A percentile compares a stretch with the other conserved stretches of the same genome.
phyloP scores from a whole-genome alignment of 2,329 filamentous ascomycete species.

The Pseudogymnoascus sp. region DNA sequence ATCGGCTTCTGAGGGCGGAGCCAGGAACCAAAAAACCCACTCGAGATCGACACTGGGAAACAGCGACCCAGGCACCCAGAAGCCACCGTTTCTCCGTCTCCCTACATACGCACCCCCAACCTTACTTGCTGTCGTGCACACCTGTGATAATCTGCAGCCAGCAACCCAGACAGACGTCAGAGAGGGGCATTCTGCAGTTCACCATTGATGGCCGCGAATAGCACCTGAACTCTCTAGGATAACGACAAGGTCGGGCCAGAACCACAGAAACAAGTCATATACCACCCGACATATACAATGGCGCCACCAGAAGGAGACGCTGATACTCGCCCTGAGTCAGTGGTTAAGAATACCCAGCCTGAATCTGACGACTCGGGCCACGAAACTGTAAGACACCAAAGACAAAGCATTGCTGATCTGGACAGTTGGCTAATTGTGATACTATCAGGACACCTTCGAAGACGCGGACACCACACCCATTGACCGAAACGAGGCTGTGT shows the following conservation, averaged over 20 bases:
- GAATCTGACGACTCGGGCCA: constrained; percentile 3
- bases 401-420: neutral
- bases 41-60: neutral
- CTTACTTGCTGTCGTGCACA: neutral
- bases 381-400: neutral
- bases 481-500: constrained; percentile 9
- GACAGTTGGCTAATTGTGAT: neutral
- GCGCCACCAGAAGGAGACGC: neutral
- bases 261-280: neutral
- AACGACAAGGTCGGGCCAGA: constrained; percentile 7
- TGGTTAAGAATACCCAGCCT: neutral
- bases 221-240: constrained; percentile 12
- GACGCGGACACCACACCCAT: constrained; percentile 55
- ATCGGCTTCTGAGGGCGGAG: neutral
- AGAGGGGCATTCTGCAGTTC: neutral
- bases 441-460: constrained; percentile 64
- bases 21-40: neutral
- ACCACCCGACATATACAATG: constrained; percentile 3
- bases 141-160: neutral
- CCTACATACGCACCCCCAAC: constrained; percentile 3
- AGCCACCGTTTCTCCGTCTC: constrained; percentile 7
- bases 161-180: neutral
- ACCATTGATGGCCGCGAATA: constrained; percentile 13
- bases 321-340: neutral
- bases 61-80: neutral